phyloP scores from a whole-genome alignment of 2,329 filamentous ascomycete genomes.

The Bimuria novae-zelandiae region DNA sequence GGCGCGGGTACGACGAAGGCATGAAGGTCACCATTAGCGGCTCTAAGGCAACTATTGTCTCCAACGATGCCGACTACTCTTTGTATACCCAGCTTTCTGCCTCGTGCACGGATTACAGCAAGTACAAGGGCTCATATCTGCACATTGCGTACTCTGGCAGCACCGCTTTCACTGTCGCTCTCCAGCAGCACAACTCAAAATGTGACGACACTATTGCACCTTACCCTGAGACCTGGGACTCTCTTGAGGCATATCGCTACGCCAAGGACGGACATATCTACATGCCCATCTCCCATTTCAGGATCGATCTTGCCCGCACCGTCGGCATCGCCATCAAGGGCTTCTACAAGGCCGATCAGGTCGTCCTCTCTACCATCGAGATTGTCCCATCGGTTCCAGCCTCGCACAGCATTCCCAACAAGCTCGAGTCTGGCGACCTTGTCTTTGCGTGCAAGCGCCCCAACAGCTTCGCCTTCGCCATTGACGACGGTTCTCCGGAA shows the following conservation, averaged over 20 bases:
- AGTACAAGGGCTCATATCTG: constrained; percentile 63
- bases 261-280: constrained; percentile 62
- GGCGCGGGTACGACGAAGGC: constrained; percentile 68
- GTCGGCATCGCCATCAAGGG: constrained; percentile 67
- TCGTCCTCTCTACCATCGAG: constrained; percentile 64
- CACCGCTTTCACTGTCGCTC: constrained; percentile 65
- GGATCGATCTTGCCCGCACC: constrained; percentile 60
- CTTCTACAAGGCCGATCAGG: constrained; percentile 59
- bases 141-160: constrained; percentile 68
- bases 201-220: constrained; percentile 62
- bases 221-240: constrained; percentile 70
- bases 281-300: constrained; percentile 69
- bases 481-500: constrained; percentile 68
- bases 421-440: constrained; percentile 65
- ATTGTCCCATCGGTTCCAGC: constrained; percentile 61
- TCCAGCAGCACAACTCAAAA: constrained; percentile 68
- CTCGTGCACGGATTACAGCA: constrained; percentile 61
- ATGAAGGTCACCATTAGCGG: constrained; percentile 58
- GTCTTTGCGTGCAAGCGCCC: constrained; percentile 68
- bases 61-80: constrained; percentile 63
- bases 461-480: constrained; percentile 73
- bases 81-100: constrained; percentile 64
- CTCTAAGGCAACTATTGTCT: constrained; percentile 60
- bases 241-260: constrained; percentile 67
- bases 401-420: constrained; percentile 59